A percentile compares a stretch with the other conserved stretches of the same genome.
These are phyloP conservation scores for Metschnikowia peoriensis DNA, from an alignment of 805 yeast species.

Conservation along the genomic window DNA sequence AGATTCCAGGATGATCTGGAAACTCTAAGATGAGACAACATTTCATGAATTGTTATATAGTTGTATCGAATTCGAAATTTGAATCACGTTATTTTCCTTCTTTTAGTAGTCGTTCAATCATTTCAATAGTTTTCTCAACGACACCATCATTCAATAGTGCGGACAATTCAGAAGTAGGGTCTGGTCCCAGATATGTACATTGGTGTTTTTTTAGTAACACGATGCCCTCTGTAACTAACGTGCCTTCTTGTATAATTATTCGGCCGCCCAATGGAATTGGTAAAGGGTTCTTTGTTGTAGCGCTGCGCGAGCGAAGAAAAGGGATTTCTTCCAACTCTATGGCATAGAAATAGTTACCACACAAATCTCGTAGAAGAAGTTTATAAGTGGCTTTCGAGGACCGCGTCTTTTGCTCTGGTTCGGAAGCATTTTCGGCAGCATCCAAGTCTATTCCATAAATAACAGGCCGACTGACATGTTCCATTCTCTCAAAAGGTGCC, in stretches of 20 bases:
- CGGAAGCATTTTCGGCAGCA: constrained; percentile 30
- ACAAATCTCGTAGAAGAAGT: constrained; percentile 54
- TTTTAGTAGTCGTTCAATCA: constrained; percentile 25
- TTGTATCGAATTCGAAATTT: neutral
- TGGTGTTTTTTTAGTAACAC: constrained; percentile 33
- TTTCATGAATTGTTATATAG: neutral
- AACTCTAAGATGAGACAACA: constrained; percentile 7
- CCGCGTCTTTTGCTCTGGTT: constrained; percentile 4
- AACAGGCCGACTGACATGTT: constrained; percentile 47
- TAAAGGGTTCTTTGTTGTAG: constrained; percentile 26
- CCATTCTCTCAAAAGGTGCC: constrained; percentile 58
- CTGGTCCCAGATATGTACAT: constrained; percentile 34
- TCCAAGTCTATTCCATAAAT: constrained; percentile 37
- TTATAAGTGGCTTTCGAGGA: constrained; percentile 38
- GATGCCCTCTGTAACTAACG: constrained; percentile 48
- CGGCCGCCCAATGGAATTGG: constrained; percentile 55
- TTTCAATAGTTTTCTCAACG: constrained; percentile 24
- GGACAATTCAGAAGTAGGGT: constrained; percentile 23
- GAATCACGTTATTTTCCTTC: constrained; percentile 3
- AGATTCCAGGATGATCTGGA: constrained; percentile 10
- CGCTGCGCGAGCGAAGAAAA: constrained; percentile 39
- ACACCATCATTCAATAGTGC: constrained; percentile 33
- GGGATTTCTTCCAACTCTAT: constrained; percentile 54
- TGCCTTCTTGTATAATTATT: constrained; percentile 47
- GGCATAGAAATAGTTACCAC: constrained; percentile 53